Base-by-base conservation (phyloP, 345 rosid species). In the Clausena lansium region DNA sequence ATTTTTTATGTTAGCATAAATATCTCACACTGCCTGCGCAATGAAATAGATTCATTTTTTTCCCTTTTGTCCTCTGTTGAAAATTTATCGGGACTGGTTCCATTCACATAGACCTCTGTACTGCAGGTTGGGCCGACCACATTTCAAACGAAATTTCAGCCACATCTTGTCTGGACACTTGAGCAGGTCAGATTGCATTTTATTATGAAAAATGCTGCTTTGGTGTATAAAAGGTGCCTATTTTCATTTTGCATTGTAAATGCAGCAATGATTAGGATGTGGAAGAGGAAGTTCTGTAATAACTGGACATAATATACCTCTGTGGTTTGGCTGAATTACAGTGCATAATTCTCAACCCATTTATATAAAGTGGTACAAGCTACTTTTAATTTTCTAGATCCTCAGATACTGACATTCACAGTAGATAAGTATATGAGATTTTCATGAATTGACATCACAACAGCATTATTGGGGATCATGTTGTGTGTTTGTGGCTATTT, bases 131-230 rank as follows among this genome's bases (percentile, higher is more conserved):
- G 88, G 71, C 98, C 95, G 70, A 75, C 90, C 81, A 93, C 97
- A 68, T 97, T 89, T 76, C 82, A 91, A 82, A 90, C 97, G 6
- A 94, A 87, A 76, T 94, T 90, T 79, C 98, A 89, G 92, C 89
- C 92, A 33, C 95, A 91, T 81, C 97, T 94, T 84, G 87, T 91
- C 75, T 92, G 97, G 98, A 83, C 91, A 11, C 91, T 96, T 63
- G 98, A 96, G 79, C 94, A 93, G 99, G 99, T 96, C 84, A n/a
- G 65, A 5, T 32, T 64, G 20, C 71, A 33, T 65, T 73, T 67
- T 36, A n/a, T 73, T 36, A 52, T 33, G 35, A 33, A n/a, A 30
- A 28, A 64, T 75, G 4, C 38, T 47, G 41, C 22, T 30, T 63
- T 7, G 61, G 13, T 61, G 20, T 38, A 19, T 60, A 58, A 60